Evolutionary conservation across 1,139 yeast genomes (phyloP), one percentile per base, ranked within the genome.

Genomic region (Hansenula sp.): DNA sequence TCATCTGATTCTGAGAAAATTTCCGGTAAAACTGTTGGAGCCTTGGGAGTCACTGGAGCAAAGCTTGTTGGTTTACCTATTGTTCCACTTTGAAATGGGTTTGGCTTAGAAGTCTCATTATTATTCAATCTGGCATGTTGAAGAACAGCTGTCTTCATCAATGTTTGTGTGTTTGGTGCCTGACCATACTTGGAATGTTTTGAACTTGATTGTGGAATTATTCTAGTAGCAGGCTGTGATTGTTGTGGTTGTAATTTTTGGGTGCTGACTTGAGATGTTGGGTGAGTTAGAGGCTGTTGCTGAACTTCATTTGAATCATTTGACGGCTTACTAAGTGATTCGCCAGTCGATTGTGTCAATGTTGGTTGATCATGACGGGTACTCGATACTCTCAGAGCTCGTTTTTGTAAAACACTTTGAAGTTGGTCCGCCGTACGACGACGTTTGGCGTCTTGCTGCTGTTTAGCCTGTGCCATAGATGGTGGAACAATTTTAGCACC

Each of bases 1-100:
- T 75, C 82, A 37, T 81, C 88, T 29, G 80, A 81, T 44, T 57
- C 76, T 3, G 73, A 67, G 45, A 62, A 62, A 29, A 72, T 73
- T 21, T 73, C 77, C 0, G 77, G 77, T 29, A 72, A 55, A 4
- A 57, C 53, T 3, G 50, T 45, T 20, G 55, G 41, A 4, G 46
- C 37, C 2, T 25, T 31, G 24, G 55, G 53, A 14, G 53, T 48
- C 8, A 41, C 37, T 20, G 61, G 53, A n/a, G 53, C 13, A 25
- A 16, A 14, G 40, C 32, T n/a, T 39, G 34, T n/a, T 49, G 43
- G 10, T 31, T 40, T 39, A 38, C 32, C 33, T 11, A 39, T 37
- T 35, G 50, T 39, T 18, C 38, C 35, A 4, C 33, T 24, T 20
- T 48, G 48, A 32, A 48, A 45, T 26, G 50, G 44, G 24, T 44